Evolutionary conservation across 257 asterid species (phyloP).

Genomic region (Fraxinus excelsior): DNA sequence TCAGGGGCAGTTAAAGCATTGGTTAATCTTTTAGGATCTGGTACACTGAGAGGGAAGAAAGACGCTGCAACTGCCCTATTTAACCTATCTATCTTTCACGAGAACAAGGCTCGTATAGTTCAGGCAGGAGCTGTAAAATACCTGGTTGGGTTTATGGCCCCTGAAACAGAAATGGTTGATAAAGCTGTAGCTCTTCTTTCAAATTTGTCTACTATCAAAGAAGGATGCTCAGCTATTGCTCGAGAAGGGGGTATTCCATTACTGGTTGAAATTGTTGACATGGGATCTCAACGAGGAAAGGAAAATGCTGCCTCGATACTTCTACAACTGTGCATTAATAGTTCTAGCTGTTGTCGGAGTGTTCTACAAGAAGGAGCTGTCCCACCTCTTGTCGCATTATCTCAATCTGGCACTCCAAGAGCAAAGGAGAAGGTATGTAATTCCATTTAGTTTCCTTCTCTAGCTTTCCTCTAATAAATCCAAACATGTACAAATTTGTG

Average conservation of each 20-base stretch:
- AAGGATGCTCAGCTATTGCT: constrained; percentile 89
- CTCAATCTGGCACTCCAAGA: constrained; percentile 87
- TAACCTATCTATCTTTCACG: constrained; percentile 82
- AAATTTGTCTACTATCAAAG: constrained; percentile 69
- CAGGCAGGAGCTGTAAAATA: constrained; percentile 88
- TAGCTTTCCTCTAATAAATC: not conserved
- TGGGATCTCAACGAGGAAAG: constrained; percentile 85
- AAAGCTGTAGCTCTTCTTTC: constrained; percentile 94
- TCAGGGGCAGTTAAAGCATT: constrained; percentile 80
- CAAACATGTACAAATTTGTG: not conserved
- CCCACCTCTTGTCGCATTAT: constrained; percentile 90
- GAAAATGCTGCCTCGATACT: constrained; percentile 88
- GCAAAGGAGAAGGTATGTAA: constrained; percentile 86
- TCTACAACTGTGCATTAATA: constrained; percentile 78
- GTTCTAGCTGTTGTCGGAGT: constrained; percentile 63
- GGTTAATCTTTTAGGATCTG: constrained; percentile 76
- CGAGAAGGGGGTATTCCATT: constrained; percentile 80
- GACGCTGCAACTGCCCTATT: constrained; percentile 95
- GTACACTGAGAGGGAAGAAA: constrained; percentile 83
- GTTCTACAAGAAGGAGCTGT: constrained; percentile 97
- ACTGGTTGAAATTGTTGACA: constrained; percentile 81
- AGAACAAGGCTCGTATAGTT: constrained; percentile 87
- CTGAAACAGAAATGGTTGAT: constrained; percentile 74
- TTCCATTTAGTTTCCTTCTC: not conserved
- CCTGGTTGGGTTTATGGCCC: constrained; percentile 70